A percentile compares a stretch with the other conserved stretches of the same genome.
These are phyloP conservation scores for Saprolegnia diclina DNA, from an alignment of 352 stramenopile genomes.

Conservation along the genomic window DNA sequence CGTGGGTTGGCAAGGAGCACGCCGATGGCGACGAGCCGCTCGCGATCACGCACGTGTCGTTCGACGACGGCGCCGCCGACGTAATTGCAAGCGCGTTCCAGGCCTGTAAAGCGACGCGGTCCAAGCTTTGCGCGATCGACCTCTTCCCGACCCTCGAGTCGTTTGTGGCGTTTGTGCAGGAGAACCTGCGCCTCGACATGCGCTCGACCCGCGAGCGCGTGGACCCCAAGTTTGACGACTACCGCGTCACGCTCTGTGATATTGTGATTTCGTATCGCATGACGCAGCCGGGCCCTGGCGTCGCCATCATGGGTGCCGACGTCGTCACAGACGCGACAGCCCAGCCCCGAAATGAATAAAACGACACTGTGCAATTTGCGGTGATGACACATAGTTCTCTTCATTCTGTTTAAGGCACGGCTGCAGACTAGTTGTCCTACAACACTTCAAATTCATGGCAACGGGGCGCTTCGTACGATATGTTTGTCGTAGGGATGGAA, in stretches of 20 bases:
- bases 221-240: constrained; percentile 23
- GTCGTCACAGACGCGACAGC: constrained; percentile 5
- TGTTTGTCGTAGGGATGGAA: not conserved
- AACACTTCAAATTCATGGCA: not conserved
- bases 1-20: constrained; percentile 24
- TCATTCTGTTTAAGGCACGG: not conserved
- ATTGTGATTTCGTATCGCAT: constrained; percentile 15
- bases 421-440: not conserved
- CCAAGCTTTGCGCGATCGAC: constrained; percentile 13
- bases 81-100: not conserved
- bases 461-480: not conserved
- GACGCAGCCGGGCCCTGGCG: not conserved
- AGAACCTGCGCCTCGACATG: constrained; percentile 25
- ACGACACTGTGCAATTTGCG: not conserved
- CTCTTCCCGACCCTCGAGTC: constrained; percentile 8
- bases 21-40: constrained; percentile 24
- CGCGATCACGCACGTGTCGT: constrained; percentile 14
- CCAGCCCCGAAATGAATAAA: constrained; percentile 18
- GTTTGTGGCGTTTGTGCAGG: constrained; percentile 13
- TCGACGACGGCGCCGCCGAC: not conserved
- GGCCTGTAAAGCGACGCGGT: not conserved
- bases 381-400: too few species aligned
- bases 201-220: constrained; percentile 18
- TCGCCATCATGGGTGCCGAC: constrained; percentile 11
- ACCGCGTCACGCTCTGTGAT: constrained; percentile 23